Conservation (phyloP, 139 green algal species). For the Desmodesmus armatus region DNA sequence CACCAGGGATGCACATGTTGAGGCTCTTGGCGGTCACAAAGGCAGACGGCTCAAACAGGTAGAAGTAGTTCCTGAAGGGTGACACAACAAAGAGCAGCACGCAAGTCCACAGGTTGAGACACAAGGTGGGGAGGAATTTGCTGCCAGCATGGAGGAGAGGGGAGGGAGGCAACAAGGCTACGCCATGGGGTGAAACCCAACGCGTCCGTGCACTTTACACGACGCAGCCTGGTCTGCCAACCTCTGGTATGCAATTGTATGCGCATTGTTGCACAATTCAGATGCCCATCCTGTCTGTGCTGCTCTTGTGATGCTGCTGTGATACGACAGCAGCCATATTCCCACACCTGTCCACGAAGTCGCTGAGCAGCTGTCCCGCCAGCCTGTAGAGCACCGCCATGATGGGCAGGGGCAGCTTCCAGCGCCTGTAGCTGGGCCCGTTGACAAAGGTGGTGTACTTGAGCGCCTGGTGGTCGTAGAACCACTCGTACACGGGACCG, state of each 20-base stretch:
- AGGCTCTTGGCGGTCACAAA: slow-evolving; percentile 77
- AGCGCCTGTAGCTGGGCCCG: slow-evolving; percentile 93
- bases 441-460: slow-evolving; percentile 90
- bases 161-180: too few species aligned
- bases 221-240: too few species aligned
- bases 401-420: slow-evolving; percentile 95
- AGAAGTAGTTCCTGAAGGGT: slow-evolving; percentile 96
- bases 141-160: too few species aligned
- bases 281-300: too few species aligned
- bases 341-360: slow-evolving; percentile 90
- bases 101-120: too few species aligned
- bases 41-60: slow-evolving; percentile 94
- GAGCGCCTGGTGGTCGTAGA: slow-evolving; percentile 97
- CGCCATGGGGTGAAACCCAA: too few species aligned
- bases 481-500: slow-evolving; percentile 78
- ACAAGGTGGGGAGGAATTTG: too few species aligned
- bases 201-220: too few species aligned
- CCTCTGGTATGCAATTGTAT: too few species aligned
- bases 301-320: too few species aligned
- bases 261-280: too few species aligned
- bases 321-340: too few species aligned
- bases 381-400: slow-evolving; percentile 97
- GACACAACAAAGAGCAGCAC: background rate
- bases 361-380: slow-evolving; percentile 93
- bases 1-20: slow-evolving; percentile 98